Percentiles rank a stretch among this genome's conserved stretches.
These are phyloP conservation scores for Neurospora hispaniola DNA, from an alignment of 495 filamentous ascomycete species.

Conservation along the genomic window DNA sequence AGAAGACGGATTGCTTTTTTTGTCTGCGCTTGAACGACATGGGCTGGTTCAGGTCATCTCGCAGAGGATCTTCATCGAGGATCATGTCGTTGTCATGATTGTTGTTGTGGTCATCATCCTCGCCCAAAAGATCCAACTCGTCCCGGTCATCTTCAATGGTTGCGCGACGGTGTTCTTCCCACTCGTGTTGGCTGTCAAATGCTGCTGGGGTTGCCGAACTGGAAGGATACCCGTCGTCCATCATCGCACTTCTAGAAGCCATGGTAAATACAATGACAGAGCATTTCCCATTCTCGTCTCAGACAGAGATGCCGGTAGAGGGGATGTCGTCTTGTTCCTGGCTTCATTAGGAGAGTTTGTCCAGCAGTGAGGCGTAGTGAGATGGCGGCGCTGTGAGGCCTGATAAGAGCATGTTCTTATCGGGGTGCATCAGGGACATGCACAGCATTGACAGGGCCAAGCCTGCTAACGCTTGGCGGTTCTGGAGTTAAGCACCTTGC, in stretches of 20 bases:
- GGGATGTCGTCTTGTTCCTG: neutral
- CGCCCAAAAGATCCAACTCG: slow-evolving; percentile 36
- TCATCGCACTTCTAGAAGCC: slow-evolving; percentile 15
- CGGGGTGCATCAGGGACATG: neutral
- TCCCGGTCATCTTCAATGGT: slow-evolving; percentile 27
- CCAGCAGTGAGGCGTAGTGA: neutral
- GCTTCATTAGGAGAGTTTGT: neutral
- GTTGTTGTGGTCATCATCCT: slow-evolving; percentile 15
- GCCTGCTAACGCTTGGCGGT: neutral
- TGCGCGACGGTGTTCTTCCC: slow-evolving; percentile 12
- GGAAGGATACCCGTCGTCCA: slow-evolving; percentile 7
- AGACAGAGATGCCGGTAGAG: neutral
- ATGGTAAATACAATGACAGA: slow-evolving; percentile 2
- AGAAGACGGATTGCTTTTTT: slow-evolving; percentile 48
- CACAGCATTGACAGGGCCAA: neutral
- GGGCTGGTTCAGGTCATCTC: slow-evolving; percentile 41
- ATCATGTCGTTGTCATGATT: slow-evolving; percentile 19
- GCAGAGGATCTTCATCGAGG: slow-evolving; percentile 39
- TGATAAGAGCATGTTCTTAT: neutral
- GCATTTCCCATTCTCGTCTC: slow-evolving; percentile 13
- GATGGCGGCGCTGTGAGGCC: neutral
- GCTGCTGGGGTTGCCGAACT: slow-evolving; percentile 6
- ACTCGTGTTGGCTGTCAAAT: neutral
- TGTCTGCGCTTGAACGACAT: slow-evolving; percentile 79
- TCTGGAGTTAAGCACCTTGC: neutral